Conservation (phyloP, 441 rosid species). For the Adansonia grandidieri region DNA sequence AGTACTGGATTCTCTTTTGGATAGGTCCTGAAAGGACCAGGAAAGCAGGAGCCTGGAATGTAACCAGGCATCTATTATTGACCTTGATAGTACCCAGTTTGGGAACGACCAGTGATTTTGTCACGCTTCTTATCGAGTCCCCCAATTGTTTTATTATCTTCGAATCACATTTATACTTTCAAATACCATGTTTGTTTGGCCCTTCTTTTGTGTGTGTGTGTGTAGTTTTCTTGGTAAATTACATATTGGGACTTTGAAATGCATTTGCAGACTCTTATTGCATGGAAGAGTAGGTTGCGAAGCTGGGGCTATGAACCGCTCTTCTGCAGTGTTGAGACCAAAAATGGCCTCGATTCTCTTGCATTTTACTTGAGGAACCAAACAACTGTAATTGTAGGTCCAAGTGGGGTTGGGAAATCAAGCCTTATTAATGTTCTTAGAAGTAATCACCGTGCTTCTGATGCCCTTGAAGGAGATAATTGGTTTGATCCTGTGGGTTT, state of each 20-base stretch:
- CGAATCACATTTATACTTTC: not conserved
- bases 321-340: constrained; percentile 79
- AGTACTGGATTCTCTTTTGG: no score
- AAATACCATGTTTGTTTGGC: not conserved
- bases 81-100: no score
- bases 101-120: no score
- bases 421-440: constrained; percentile 83
- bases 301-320: constrained; percentile 83
- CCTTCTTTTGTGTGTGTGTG: not conserved
- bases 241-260: constrained; percentile 17
- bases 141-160: not conserved
- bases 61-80: no score
- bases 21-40: no score
- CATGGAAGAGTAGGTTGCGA: constrained; percentile 68
- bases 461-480: constrained; percentile 48
- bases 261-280: constrained; percentile 51
- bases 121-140: not conserved
- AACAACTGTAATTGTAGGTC: constrained; percentile 86
- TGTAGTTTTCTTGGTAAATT: not conserved
- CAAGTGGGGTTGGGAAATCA: constrained; percentile 97
- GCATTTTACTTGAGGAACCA: constrained; percentile 64
- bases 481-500: constrained; percentile 76
- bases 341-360: constrained; percentile 64
- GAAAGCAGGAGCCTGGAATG: no score
- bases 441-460: constrained; percentile 42